Evolutionary conservation across 2,329 filamentous ascomycete genomes (phyloP).

Genomic region (Venturia nashicola): DNA sequence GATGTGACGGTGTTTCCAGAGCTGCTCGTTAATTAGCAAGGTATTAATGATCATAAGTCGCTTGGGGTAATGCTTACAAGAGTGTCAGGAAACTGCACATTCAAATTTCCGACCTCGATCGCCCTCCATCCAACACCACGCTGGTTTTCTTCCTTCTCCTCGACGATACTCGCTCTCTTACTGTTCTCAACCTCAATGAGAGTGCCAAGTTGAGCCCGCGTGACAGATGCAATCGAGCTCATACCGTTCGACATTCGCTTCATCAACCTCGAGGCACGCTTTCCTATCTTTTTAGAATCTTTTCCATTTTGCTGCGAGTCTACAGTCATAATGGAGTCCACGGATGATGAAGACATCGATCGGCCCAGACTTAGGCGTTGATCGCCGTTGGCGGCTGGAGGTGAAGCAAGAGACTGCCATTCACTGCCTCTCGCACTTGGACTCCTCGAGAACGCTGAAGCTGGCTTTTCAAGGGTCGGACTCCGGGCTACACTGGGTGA

Average conservation of each 20-base stretch:
- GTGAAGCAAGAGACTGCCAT: not conserved
- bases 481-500: not conserved
- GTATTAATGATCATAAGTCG: not conserved
- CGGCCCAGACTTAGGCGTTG: not conserved
- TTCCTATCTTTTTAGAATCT: conserved; percentile 42
- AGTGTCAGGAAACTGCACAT: conserved; percentile 94
- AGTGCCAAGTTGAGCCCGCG: not conserved
- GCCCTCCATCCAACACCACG: conserved; percentile 30
- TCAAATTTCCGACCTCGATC: conserved; percentile 74
- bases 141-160: conserved; percentile 20
- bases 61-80: conserved; percentile 36
- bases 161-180: conserved; percentile 17
- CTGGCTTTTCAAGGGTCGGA: not conserved
- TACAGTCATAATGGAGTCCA: not conserved
- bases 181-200: not conserved
- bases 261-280: conserved; percentile 49
- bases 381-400: conserved; percentile 17
- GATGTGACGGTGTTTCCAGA: conserved; percentile 91
- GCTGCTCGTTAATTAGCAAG: conserved; percentile 20
- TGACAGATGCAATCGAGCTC: conserved; percentile 24
- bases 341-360: conserved; percentile 4
- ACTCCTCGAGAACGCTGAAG: not conserved
- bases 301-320: conserved; percentile 24
- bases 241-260: conserved; percentile 53
- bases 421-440: not conserved